Evolutionary conservation across 352 stramenopile genomes (phyloP).

Genomic region (Phytophthora sansomeana): DNA sequence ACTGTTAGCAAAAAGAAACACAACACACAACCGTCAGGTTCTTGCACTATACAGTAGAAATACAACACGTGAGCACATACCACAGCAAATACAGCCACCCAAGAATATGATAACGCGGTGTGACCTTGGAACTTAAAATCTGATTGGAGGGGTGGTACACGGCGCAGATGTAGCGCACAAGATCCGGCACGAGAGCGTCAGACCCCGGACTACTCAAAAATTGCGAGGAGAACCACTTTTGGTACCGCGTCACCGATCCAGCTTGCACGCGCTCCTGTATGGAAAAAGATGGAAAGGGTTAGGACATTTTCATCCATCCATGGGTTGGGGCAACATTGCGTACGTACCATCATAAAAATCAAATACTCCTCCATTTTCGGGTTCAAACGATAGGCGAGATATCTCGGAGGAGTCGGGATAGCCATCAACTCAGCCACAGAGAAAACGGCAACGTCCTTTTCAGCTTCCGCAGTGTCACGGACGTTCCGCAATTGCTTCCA

Average conservation of each 20-base stretch:
- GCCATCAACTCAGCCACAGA: slow-evolving; percentile 82
- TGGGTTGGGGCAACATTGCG: background rate
- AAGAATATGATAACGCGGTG: slow-evolving; percentile 86
- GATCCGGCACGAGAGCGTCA: slow-evolving; percentile 79
- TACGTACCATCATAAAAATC: slow-evolving; percentile 85
- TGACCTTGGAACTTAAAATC: slow-evolving; percentile 84
- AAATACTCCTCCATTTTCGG: slow-evolving; percentile 90
- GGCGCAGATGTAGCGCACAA: slow-evolving; percentile 86
- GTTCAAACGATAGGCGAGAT: slow-evolving; percentile 80
- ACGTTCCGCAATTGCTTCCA: slow-evolving; percentile 85
- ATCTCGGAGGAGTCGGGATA: slow-evolving; percentile 74
- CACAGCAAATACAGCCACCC: slow-evolving; percentile 88
- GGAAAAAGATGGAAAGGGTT: background rate
- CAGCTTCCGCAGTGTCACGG: slow-evolving; percentile 50
- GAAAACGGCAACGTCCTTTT: slow-evolving; percentile 59
- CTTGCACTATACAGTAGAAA: background rate
- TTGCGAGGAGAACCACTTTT: slow-evolving; percentile 89
- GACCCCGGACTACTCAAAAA: slow-evolving; percentile 75
- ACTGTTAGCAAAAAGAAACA: slow-evolving; percentile 17
- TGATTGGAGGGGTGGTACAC: slow-evolving; percentile 89
- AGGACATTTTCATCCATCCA: background rate
- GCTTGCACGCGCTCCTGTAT: slow-evolving; percentile 78
- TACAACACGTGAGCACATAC: slow-evolving; percentile 37
- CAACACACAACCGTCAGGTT: slow-evolving; percentile 1
- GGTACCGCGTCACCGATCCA: slow-evolving; percentile 79